Conservation (phyloP, 192 early-diverging fungal species). For the Linnemannia hyalina region DNA sequence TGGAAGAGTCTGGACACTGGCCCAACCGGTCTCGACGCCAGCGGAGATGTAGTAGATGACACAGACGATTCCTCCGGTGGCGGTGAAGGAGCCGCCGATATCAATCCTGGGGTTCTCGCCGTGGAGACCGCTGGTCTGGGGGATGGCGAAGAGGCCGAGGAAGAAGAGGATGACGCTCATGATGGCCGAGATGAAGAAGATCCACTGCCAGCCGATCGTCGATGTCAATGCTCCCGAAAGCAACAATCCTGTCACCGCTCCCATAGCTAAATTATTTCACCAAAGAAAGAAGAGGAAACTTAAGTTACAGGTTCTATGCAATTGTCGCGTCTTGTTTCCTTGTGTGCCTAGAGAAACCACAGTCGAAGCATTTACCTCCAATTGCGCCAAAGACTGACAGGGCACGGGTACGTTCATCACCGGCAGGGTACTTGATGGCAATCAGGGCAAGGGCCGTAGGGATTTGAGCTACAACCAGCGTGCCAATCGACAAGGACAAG, state of each 20-base stretch:
- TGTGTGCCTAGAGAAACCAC: not conserved
- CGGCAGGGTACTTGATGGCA: conserved; percentile 51
- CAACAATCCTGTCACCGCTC: conserved; percentile 50
- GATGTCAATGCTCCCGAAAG: conserved; percentile 52
- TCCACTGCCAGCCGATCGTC: conserved; percentile 60
- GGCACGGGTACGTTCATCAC: conserved; percentile 34
- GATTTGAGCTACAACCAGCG: conserved; percentile 29
- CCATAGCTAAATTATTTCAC: conserved; percentile 34
- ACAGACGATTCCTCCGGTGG: conserved; percentile 51
- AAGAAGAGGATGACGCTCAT: conserved; percentile 44
- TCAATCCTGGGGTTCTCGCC: conserved; percentile 51
- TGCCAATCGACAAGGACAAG: not conserved
- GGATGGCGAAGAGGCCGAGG: conserved; percentile 51
- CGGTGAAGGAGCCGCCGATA: conserved; percentile 49
- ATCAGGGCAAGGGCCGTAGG: conserved; percentile 51
- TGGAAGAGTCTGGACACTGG: conserved; percentile 37
- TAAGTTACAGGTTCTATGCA: not conserved
- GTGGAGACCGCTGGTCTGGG: conserved; percentile 31
- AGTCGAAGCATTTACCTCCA: conserved; percentile 32
- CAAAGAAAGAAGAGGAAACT: not conserved
- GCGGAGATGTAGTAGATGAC: conserved; percentile 57
- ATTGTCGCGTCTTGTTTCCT: not conserved
- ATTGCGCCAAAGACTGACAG: conserved; percentile 54
- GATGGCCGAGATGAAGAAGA: conserved; percentile 57
- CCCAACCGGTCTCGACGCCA: conserved; percentile 54